phyloP scores from a whole-genome alignment of 2,329 filamentous ascomycete genomes.

The Fusarium fracticaudum region DNA sequence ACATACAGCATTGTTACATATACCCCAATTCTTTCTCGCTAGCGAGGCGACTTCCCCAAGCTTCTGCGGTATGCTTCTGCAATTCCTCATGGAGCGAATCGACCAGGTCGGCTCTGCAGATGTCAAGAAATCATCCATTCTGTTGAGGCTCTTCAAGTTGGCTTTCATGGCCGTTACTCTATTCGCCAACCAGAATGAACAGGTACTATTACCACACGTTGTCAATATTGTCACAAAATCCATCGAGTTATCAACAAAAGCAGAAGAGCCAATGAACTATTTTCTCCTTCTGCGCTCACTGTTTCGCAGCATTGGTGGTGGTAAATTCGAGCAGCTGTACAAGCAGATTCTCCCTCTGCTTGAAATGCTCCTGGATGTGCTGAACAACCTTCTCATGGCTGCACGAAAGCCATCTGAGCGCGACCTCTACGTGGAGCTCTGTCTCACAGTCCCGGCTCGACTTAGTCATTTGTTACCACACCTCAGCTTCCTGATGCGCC shows the following conservation, averaged over 20 bases:
- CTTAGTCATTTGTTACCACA: conserved; percentile 95
- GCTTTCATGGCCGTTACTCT: conserved; percentile 99
- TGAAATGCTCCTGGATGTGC: conserved; percentile 96
- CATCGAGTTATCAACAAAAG: conserved; percentile 93
- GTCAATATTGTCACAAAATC: conserved; percentile 98
- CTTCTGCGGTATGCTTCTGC: conserved; percentile 97
- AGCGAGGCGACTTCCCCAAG: conserved; percentile 97
- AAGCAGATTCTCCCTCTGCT: conserved; percentile 96
- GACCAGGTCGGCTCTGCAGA: conserved; percentile 93
- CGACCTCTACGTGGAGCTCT: conserved; percentile 96
- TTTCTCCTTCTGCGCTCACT: conserved; percentile 91
- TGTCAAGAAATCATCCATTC: conserved; percentile 89
- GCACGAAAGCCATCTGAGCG: conserved; percentile 90
- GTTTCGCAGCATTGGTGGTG: conserved; percentile 96
- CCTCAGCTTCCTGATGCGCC: conserved; percentile 95
- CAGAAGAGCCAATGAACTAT: conserved; percentile 98
- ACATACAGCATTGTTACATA: conserved; percentile 90
- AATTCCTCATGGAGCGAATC: conserved; percentile 97
- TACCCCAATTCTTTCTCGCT: conserved; percentile 98
- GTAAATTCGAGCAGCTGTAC: conserved; percentile 96
- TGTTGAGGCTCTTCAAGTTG: conserved; percentile 94
- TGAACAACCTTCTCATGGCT: conserved; percentile 92
- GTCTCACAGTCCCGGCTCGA: conserved; percentile 92
- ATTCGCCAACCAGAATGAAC: conserved; percentile 94
- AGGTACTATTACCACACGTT: conserved; percentile 93